A percentile compares a stretch with the other conserved stretches of the same genome.
phyloP scores from a whole-genome alignment of 768 basidiomycete genomes.

The Lepiota venenata region DNA sequence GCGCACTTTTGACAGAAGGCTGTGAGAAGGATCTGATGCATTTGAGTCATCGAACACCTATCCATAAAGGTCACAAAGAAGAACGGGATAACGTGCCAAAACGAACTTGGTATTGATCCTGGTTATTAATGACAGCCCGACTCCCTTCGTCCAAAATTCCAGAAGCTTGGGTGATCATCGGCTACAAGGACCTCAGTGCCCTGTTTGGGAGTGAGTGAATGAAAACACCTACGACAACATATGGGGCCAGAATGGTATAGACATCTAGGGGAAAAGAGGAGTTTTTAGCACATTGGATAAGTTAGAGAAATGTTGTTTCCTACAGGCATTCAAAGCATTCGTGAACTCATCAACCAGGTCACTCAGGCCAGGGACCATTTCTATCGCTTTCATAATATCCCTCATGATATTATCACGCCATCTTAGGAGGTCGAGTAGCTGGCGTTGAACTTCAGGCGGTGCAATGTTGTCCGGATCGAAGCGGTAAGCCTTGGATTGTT shows the following conservation, averaged over 20 bases:
- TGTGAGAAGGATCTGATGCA: constrained; percentile 74
- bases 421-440: constrained; percentile 51
- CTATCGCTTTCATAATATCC: constrained; percentile 51
- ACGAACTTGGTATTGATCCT: constrained; percentile 62
- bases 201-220: not conserved
- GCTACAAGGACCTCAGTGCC: constrained; percentile 32
- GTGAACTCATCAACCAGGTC: constrained; percentile 58
- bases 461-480: constrained; percentile 61
- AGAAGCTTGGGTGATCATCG: constrained; percentile 57
- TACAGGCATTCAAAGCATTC: constrained; percentile 66
- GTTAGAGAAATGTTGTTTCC: constrained; percentile 16
- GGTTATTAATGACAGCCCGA: constrained; percentile 64
- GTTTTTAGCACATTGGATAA: not conserved
- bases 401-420: constrained; percentile 64
- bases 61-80: not conserved
- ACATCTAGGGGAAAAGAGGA: constrained; percentile 37
- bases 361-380: constrained; percentile 61
- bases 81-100: not conserved
- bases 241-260: constrained; percentile 66
- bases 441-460: constrained; percentile 59
- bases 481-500: constrained; percentile 53
- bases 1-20: constrained; percentile 61
- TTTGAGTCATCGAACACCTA: constrained; percentile 64
- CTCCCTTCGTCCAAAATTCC: constrained; percentile 56
- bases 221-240: constrained; percentile 40